These are phyloP conservation scores for Solidago caesia DNA, from an alignment of 129 eudicot species.

Conservation along the genomic window DNA sequence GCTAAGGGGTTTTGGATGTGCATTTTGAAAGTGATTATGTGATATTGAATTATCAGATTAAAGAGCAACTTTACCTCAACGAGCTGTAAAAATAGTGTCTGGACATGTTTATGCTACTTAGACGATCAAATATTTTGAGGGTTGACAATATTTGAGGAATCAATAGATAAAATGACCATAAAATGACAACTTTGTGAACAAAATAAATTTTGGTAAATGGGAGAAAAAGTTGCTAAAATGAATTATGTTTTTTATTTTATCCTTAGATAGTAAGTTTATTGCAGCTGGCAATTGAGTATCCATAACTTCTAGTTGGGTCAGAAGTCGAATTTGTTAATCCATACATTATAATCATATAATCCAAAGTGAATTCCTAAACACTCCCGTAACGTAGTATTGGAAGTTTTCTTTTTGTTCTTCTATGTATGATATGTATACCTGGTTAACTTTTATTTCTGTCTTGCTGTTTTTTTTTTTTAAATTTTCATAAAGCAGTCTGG, in stretches of 20 bases:
- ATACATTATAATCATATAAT: not conserved
- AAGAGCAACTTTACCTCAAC: not conserved
- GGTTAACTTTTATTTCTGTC: not conserved
- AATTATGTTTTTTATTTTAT: not conserved
- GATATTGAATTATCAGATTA: not conserved
- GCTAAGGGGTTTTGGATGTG: not conserved
- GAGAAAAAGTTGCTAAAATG: not conserved
- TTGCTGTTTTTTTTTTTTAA: not conserved
- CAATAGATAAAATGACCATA: too few species aligned
- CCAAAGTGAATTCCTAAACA: not conserved
- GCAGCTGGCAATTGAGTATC: not conserved
- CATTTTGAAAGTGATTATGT: constrained; percentile 2
- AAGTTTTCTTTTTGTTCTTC: not conserved
- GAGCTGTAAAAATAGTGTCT: not conserved
- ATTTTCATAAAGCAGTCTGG: not conserved
- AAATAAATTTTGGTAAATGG: too few species aligned
- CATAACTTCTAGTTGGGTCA: not conserved
- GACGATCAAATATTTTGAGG: not conserved
- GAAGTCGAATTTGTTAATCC: not conserved
- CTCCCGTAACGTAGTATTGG: not conserved
- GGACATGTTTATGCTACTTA: not conserved
- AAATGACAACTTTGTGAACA: too few species aligned
- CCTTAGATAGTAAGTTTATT: not conserved
- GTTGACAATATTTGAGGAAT: not conserved
- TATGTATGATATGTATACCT: not conserved